These are phyloP conservation scores for Hevea brasiliensis DNA, from an alignment of 345 rosid species.

Conservation along the genomic window DNA sequence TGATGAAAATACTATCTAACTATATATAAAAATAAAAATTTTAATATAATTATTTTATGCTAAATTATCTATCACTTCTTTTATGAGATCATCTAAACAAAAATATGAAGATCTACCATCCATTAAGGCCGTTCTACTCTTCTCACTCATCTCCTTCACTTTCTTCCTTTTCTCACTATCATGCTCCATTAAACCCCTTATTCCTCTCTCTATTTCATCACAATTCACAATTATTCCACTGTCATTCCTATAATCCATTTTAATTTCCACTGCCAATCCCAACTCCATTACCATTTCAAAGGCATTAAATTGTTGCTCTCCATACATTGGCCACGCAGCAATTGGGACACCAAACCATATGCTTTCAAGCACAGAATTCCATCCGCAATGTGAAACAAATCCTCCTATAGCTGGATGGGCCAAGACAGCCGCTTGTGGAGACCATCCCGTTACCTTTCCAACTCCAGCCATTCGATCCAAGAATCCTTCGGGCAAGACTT, in stretches of 20 bases:
- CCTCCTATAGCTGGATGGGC: constrained; percentile 8
- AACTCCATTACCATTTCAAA: constrained; percentile 5
- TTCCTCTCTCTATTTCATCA: neutral
- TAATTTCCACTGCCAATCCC: neutral
- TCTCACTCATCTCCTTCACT: constrained; percentile 1
- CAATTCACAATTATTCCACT: neutral
- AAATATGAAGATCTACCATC: constrained; percentile 10
- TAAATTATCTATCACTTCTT: neutral
- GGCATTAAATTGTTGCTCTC: constrained; percentile 15
- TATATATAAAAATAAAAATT: no score
- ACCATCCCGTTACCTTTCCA: constrained; percentile 11
- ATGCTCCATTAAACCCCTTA: neutral
- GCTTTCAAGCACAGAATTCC: constrained; percentile 16
- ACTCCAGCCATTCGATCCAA: neutral
- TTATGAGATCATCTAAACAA: neutral
- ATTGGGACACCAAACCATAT: constrained; percentile 14
- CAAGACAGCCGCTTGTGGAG: neutral
- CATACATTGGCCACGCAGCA: constrained; percentile 6
- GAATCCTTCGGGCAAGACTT: neutral
- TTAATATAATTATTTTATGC: no score
- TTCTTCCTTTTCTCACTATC: neutral
- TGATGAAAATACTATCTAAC: no score
- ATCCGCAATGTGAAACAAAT: constrained; percentile 18
- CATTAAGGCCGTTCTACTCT: neutral
- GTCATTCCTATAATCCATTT: neutral